Evolutionary conservation across 176 grass and related monocot genomes (phyloP), one percentile per base, ranked within the genome.

Genomic region (Urochloa ruziziensis): DNA sequence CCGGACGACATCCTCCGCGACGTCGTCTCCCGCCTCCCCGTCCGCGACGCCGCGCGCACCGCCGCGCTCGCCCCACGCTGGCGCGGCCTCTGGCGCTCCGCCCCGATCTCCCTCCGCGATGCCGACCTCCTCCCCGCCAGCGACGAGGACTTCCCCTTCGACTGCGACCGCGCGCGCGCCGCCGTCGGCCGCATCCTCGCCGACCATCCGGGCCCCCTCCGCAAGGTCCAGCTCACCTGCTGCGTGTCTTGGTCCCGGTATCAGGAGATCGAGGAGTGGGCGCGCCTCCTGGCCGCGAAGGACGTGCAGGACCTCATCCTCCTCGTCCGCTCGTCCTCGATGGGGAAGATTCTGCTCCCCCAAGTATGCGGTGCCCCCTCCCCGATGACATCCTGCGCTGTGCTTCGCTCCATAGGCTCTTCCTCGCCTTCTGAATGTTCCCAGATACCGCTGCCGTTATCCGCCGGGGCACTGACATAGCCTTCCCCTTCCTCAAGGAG

Each of bases 21-120:
- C 24, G 44, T 80, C 9, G 42, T 80, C 77, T 66, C 62, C 14
- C 44, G 77, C 25, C 58, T 67, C 43, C 37, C 42, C 27, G 18
- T 7, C 42, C 25, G 32, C 8, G 42, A 80, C 59, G 77, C 39
- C 17, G 59, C 78, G 19, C 43, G 61, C 29, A 80, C 62, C 29
- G 46, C 29, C 62, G 62, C 46, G 25, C 78, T 81, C 42, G 29
- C 79, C 1, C 18, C 44, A 10, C 79, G 62, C 79, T 81, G 79
- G 63, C 63, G 21, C 61, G 30, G 32, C 19, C n/a, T 81, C 25
- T 81, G 61, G 62, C 47, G 27, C 79, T 81, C 78, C 30, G 23
- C 33, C 1, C 63, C 79, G 7, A 46, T 67, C 63, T 18, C 40
- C 63, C 63, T 81, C 74, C 3, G 25, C 36, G 74, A 77, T 24